These are phyloP conservation scores for Melastoma candidum DNA, from an alignment of 441 rosid species.

Conservation along the genomic window DNA sequence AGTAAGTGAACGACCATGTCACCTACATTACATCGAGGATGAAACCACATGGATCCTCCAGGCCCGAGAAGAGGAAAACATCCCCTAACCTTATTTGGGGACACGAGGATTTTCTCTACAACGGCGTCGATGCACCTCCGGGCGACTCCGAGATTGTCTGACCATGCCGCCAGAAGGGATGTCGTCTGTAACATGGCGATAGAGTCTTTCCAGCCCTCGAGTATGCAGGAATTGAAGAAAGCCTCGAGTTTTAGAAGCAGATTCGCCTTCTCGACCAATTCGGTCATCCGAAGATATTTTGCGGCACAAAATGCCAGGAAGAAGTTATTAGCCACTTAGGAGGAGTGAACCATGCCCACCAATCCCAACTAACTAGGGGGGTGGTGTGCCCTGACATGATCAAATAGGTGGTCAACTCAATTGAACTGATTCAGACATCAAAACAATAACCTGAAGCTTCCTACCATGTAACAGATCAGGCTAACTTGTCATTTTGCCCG, in stretches of 20 bases:
- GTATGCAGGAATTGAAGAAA: conserved; percentile 83
- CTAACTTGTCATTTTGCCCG: too few species aligned
- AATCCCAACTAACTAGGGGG: too few species aligned
- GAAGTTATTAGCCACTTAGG: conserved; percentile 74
- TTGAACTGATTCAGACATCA: too few species aligned
- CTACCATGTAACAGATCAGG: too few species aligned
- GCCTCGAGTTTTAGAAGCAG: conserved; percentile 73
- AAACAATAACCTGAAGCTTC: too few species aligned
- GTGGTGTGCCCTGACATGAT: too few species aligned
- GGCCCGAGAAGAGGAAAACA: not conserved
- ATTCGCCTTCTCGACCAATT: conserved; percentile 72
- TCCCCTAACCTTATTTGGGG: conserved; percentile 50
- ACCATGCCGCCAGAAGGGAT: conserved; percentile 65
- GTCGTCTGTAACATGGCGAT: conserved; percentile 67
- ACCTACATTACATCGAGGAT: conserved; percentile 35
- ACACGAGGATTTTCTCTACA: conserved; percentile 73
- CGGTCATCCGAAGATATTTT: conserved; percentile 85
- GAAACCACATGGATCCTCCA: not conserved
- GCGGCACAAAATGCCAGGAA: conserved; percentile 85
- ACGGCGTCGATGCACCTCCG: conserved; percentile 79
- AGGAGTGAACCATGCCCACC: conserved; percentile 31
- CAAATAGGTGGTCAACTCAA: too few species aligned
- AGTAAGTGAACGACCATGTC: conserved; percentile 88
- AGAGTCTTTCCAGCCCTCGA: conserved; percentile 96
- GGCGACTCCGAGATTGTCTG: conserved; percentile 78